phyloP scores from a whole-genome alignment of 2,329 filamentous ascomycete species.

The Paramyrothecium roridum region DNA sequence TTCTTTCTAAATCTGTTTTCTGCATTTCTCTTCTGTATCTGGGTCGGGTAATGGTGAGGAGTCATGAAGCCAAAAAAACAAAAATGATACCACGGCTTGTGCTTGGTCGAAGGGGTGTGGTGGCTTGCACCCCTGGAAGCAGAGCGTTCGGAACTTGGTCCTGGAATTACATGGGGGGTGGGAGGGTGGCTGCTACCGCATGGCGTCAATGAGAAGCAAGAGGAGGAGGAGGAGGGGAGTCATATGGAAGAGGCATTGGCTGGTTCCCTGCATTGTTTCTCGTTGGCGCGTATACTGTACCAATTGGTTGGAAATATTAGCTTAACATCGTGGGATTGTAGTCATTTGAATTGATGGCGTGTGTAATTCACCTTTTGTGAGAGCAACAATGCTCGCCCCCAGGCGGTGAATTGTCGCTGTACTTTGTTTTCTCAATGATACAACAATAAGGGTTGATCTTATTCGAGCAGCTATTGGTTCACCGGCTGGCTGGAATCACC shows the following conservation, averaged over 20 bases:
- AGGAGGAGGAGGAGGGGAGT: background rate
- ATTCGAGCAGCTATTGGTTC: too few species aligned
- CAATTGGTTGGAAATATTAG: too few species aligned
- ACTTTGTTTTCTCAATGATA: too few species aligned
- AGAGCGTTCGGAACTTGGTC: background rate
- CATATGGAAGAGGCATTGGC: background rate
- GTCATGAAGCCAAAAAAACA: background rate
- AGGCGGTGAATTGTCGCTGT: too few species aligned
- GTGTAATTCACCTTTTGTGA: too few species aligned
- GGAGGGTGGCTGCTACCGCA: background rate
- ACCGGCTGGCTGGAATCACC: too few species aligned
- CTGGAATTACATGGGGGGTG: background rate
- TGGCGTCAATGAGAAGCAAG: background rate
- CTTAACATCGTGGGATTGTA: too few species aligned
- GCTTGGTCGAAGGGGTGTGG: background rate
- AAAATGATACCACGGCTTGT: background rate
- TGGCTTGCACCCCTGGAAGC: background rate
- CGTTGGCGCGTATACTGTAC: background rate
- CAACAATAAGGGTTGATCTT: too few species aligned
- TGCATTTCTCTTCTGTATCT: background rate
- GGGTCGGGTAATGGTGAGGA: background rate
- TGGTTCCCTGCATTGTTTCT: background rate
- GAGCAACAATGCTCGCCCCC: too few species aligned
- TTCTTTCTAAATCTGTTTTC: background rate
- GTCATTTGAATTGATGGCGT: too few species aligned